Conservation (phyloP, 2,329 filamentous ascomycete genomes). For the Fusarium nodosum region DNA sequence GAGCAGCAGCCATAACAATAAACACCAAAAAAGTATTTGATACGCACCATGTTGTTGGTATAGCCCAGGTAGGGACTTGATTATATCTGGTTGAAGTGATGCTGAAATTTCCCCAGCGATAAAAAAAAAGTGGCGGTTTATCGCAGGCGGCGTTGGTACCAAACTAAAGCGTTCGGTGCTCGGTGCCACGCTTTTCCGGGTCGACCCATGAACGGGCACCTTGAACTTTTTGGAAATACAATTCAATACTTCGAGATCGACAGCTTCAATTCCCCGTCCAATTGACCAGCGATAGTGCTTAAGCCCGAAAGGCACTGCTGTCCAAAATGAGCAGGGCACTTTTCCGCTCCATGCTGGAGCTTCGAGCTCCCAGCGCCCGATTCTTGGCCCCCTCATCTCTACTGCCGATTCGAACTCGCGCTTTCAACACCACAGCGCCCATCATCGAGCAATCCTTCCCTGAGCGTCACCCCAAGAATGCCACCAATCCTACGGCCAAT, state of each 20-base stretch:
- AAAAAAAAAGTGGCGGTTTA: slow-evolving; percentile 53
- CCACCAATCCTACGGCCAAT: slow-evolving; percentile 54
- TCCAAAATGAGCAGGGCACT: slow-evolving; percentile 69
- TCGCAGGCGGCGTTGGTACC: slow-evolving; percentile 32
- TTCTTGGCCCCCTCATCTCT: slow-evolving; percentile 46
- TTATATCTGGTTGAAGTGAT: slow-evolving; percentile 39
- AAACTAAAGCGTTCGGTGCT: slow-evolving; percentile 40
- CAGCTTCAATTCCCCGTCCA: slow-evolving; percentile 28
- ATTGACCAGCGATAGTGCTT: slow-evolving; percentile 47
- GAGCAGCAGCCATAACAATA: no score
- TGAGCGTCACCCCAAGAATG: slow-evolving; percentile 55
- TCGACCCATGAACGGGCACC: slow-evolving; percentile 17
- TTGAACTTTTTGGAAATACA: slow-evolving; percentile 49
- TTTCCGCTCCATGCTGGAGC: slow-evolving; percentile 73
- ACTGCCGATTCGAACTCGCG: slow-evolving; percentile 48
- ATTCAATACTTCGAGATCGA: slow-evolving; percentile 39
- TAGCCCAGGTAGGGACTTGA: slow-evolving; percentile 45
- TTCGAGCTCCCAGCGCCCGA: slow-evolving; percentile 60
- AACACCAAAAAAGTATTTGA: not conserved
- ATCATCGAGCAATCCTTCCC: slow-evolving; percentile 59
- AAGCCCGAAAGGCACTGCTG: slow-evolving; percentile 46
- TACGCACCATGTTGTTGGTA: slow-evolving; percentile 54
- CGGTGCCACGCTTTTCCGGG: slow-evolving; percentile 55
- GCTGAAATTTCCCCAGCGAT: slow-evolving; percentile 49
- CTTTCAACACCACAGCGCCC: slow-evolving; percentile 57